Conservation (phyloP, 202 grass and related monocot genomes). For the Carex arenaria region DNA sequence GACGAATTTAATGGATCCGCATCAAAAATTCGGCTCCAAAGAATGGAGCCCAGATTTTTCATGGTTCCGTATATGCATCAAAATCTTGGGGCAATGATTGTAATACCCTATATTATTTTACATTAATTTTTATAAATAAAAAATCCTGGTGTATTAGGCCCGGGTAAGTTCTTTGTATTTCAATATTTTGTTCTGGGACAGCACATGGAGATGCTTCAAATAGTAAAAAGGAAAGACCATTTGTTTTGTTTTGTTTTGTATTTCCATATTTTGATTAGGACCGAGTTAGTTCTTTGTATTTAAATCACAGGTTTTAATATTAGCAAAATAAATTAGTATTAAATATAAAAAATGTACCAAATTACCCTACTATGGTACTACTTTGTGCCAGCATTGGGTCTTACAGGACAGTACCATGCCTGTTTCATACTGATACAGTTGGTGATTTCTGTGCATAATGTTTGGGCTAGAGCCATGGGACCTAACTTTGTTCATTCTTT, state of each 20-base stretch:
- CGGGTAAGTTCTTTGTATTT: not conserved
- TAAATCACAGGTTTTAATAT: not conserved
- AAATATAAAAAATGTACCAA: not conserved
- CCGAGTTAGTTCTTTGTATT: too few species aligned
- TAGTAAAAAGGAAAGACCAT: not conserved
- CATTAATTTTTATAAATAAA: too few species aligned
- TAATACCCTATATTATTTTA: too few species aligned
- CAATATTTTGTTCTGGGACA: not conserved
- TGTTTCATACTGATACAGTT: not conserved
- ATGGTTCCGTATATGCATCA: too few species aligned
- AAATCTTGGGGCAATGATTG: too few species aligned
- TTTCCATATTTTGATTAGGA: too few species aligned
- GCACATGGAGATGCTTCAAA: not conserved
- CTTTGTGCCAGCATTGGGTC: not conserved
- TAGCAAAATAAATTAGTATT: not conserved
- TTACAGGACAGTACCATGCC: not conserved
- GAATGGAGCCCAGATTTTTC: too few species aligned
- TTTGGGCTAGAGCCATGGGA: not conserved
- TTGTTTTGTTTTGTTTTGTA: not conserved
- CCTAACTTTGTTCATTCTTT: not conserved
- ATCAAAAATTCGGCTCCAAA: too few species aligned
- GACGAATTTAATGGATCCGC: too few species aligned
- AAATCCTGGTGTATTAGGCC: not conserved
- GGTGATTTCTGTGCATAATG: not conserved
- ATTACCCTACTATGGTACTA: not conserved